These are phyloP conservation scores for Gastroboletus turbinatus DNA, from an alignment of 1,284 basidiomycete genomes.

Conservation along the genomic window DNA sequence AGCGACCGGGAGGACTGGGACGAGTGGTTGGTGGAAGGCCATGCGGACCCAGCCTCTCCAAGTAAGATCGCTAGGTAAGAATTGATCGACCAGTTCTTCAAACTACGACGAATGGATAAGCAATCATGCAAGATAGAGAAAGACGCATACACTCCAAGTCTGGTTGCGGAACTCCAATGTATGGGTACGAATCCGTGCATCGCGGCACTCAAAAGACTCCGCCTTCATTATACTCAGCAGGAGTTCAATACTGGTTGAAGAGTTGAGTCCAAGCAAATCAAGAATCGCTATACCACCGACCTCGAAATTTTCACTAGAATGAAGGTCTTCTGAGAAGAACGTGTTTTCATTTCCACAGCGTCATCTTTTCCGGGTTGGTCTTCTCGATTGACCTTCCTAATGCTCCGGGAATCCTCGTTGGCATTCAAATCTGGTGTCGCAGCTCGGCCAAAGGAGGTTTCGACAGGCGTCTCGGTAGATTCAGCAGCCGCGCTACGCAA, in stretches of 20 bases:
- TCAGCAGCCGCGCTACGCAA: conserved; percentile 50
- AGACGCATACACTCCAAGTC: conserved; percentile 74
- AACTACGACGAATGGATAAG: conserved; percentile 45
- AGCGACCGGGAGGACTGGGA: conserved; percentile 73
- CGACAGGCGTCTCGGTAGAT: conserved; percentile 27
- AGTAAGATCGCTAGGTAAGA: conserved; percentile 71
- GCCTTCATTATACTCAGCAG: conserved; percentile 70
- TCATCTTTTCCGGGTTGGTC: conserved; percentile 42
- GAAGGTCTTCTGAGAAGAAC: conserved; percentile 81
- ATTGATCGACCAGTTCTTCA: conserved; percentile 80
- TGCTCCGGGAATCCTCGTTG: conserved; percentile 27
- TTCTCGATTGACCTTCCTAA: conserved; percentile 21
- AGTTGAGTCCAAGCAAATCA: conserved; percentile 12
- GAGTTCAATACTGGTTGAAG: conserved; percentile 53
- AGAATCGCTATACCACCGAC: conserved; percentile 41
- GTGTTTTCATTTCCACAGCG: conserved; percentile 74
- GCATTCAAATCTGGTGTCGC: conserved; percentile 20
- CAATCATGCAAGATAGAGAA: conserved; percentile 1
- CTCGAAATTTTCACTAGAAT: conserved; percentile 78
- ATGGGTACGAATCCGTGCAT: conserved; percentile 70
- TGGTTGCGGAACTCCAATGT: conserved; percentile 84
- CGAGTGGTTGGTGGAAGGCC: conserved; percentile 73
- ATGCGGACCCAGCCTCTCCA: conserved; percentile 83
- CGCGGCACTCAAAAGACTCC: conserved; percentile 69
- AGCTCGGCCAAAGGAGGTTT: conserved; percentile 18